Base-by-base conservation (phyloP, 2,329 filamentous ascomycete genomes). In the Botryotinia convoluta region DNA sequence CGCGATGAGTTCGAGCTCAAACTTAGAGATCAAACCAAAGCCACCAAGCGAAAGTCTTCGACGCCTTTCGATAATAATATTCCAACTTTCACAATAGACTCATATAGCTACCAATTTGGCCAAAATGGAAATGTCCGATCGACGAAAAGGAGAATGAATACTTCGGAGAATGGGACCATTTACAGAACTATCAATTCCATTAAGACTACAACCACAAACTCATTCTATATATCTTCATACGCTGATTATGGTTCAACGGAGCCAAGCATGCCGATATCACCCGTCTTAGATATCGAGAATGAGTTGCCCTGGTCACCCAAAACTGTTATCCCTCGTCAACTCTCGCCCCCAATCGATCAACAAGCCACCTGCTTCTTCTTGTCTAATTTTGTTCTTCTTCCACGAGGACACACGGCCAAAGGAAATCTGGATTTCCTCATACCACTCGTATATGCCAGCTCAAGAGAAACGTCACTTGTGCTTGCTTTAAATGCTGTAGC, bases 341-440 rank as follows among this genome's bases (percentile, higher is more conserved):
- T 87, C 29, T 82, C 82, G 68, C 75, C 87, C 12, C 83, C 87
- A 3, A 76, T 87, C 3, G 85, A 88, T 37, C 83, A 88, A 73
- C 84, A 86, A 74, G 88, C 88, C 2, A 82, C 83, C 12, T 88
- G 87, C 75, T 86, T 88, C 77, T 90, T 90, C 76, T 80, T 89
- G 22, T 84, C 87, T 73, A 89, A 90, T 79, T 90, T 87, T 77
- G 84, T 90, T 72, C 82, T 89, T 32, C 77, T 88, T 16, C 87
- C 88, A 22, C 81, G 82, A n/a, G 83, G 85, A 35, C 86, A 84
- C 26, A 83, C 81, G 61, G 84, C 83, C 3, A 81, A 86, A 18
- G 88, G 88, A 0, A 89, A 87, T 78, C 83, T 89, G 80, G 86
- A 90, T 75, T 90, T 87, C 71, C 80, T 90, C 8, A 78, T 89